These are phyloP conservation scores for Cylindrotheca closterium DNA, from an alignment of 108 stramenopile genomes.

Conservation along the genomic window DNA sequence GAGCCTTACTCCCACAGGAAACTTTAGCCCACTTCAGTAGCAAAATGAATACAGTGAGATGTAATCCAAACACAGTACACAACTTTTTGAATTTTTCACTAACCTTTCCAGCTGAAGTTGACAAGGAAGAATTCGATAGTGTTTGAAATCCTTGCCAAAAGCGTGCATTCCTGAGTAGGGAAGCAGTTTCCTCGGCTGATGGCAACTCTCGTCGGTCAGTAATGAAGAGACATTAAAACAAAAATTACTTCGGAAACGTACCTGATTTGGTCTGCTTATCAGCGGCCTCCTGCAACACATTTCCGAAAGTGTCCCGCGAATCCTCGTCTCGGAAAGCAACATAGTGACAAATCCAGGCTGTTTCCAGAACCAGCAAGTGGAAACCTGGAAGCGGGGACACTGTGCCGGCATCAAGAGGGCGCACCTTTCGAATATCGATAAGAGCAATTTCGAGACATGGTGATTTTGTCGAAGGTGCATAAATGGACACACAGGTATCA, in stretches of 20 bases:
- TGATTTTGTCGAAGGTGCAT: conserved; percentile 79
- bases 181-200: conserved; percentile 11
- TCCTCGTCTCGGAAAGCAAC: conserved; percentile 60
- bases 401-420: conserved; percentile 39
- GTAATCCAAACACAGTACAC: too few species aligned
- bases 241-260: conserved; percentile 4
- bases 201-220: background rate
- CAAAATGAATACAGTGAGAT: too few species aligned
- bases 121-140: conserved; percentile 60
- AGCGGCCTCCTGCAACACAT: conserved; percentile 44
- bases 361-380: conserved; percentile 72
- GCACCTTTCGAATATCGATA: conserved; percentile 55
- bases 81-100: too few species aligned
- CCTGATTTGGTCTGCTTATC: conserved; percentile 14
- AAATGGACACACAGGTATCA: conserved; percentile 68
- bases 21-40: conserved; percentile 75
- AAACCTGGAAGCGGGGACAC: conserved; percentile 70
- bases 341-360: conserved; percentile 83
- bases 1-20: conserved; percentile 40
- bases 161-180: conserved; percentile 43
- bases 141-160: conserved; percentile 77
- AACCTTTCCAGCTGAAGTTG: conserved; percentile 44
- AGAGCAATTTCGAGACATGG: conserved; percentile 71
- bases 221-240: background rate
- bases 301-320: conserved; percentile 44